Evolutionary conservation across 495 filamentous ascomycete species (phyloP), one percentile per base, ranked within the genome.

Genomic region (Annulohypoxylon stygium): DNA sequence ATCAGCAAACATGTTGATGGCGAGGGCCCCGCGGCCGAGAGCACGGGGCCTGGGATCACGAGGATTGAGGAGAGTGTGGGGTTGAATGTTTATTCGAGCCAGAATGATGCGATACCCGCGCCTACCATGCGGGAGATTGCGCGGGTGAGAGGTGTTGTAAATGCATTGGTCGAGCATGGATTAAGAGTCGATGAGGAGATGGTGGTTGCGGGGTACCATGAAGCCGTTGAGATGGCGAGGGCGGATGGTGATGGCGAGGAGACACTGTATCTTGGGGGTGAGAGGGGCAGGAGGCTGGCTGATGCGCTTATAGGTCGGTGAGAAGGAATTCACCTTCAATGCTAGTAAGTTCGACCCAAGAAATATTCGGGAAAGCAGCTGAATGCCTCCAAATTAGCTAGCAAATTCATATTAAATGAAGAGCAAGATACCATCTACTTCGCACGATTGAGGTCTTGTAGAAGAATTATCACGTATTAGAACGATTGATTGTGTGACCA

Each of bases 161-260:
- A 86, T 58, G 90, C 92, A 8, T 80, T 99, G 68, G 91, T 96
- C 11, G 91, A 94, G 78, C 85, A 89, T n/a, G 91, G 93, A 2
- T 81, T 94, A 23, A 86, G 90, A 30, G 94, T 99, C 37, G 97
- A 98, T 78, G 95, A 98, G 82, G 94, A 97, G 26, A 94, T 93
- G 80, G 90, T 98, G 12, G 91, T 88, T 75, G 88, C 82, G 62
- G 93, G 91, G 3, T 98, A 99, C 78, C 89, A 93, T 39, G 92
- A 90, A 65, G 90, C 90, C 18, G 80, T 94, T 11, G 90, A 94
- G 82, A 86, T 92, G 76, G 91, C 92, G 61, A 77, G 91, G 47
- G 85, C 90, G 48, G 78, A 79, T 8, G 78, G 85, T 7, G 88
- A 86, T 2, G 86, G 78, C 23, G 77, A 81, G 5, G 84, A 86